Percentiles rank a stretch among this genome's conserved stretches.
Evolutionary conservation across 140 eudicot genomes (phyloP).

Genomic region (Anethum foeniculum): DNA sequence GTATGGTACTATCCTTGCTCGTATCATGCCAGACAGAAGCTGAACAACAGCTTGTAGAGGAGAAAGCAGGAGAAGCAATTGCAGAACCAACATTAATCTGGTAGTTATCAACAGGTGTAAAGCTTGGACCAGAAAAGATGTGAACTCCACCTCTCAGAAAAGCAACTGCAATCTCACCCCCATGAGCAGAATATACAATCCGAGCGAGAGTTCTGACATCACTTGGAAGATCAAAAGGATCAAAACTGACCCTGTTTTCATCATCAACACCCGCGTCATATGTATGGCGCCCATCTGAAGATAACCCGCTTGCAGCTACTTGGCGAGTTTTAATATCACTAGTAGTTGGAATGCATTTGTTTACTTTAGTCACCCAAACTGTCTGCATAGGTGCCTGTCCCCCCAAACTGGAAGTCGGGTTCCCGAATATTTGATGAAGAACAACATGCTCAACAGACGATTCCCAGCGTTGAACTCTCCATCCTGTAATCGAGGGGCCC

Average conservation of each 20-base stretch:
- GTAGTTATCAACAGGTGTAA: slow-evolving; percentile 75
- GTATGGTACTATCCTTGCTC: slow-evolving; percentile 61
- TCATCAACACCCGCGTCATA: slow-evolving; percentile 49
- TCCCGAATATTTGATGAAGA: slow-evolving; percentile 95
- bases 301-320: slow-evolving; percentile 28
- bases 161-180: slow-evolving; percentile 98
- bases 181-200: slow-evolving; percentile 92
- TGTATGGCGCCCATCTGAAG: slow-evolving; percentile 33
- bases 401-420: slow-evolving; percentile 74
- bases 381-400: slow-evolving; percentile 96
- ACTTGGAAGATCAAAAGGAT: slow-evolving; percentile 98
- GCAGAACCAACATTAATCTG: slow-evolving; percentile 88
- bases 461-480: slow-evolving; percentile 99
- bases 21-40: slow-evolving; percentile 99
- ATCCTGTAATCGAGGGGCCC: slow-evolving; percentile 96
- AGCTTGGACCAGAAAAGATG: slow-evolving; percentile 78
- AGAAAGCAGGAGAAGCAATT: slow-evolving; percentile 97
- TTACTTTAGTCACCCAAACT: slow-evolving; percentile 90
- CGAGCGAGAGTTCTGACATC: slow-evolving; percentile 96
- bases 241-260: slow-evolving; percentile 66
- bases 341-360: slow-evolving; percentile 81
- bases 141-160: slow-evolving; percentile 87
- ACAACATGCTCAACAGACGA: slow-evolving; percentile 90
- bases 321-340: slow-evolving; percentile 52
- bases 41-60: slow-evolving; percentile 98